Conservation (phyloP, 192 early-diverging fungal species). For the Podila horticola region DNA sequence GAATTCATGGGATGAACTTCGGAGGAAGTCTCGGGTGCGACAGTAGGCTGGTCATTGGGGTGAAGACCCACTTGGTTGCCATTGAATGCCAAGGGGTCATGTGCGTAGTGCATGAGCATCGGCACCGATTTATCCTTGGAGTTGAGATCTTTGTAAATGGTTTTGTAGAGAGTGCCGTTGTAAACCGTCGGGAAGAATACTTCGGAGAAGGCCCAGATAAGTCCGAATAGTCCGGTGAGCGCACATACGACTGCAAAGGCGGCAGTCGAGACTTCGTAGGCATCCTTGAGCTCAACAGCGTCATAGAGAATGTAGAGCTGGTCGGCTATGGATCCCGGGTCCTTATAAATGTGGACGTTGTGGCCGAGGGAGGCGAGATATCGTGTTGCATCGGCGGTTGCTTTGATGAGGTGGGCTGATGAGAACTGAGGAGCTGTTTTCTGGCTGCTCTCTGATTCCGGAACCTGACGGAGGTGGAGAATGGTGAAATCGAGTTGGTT, state of each 20-base stretch:
- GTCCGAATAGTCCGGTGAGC: background rate
- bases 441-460: too few relatives aligned
- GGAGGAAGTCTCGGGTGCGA: too few relatives aligned
- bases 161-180: constrained; percentile 1
- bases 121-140: background rate
- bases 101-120: constrained; percentile 8
- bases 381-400: background rate
- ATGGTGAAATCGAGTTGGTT: constrained; percentile 6
- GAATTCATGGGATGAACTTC: too few relatives aligned
- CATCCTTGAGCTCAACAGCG: constrained; percentile 9
- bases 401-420: background rate
- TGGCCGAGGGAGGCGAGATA: constrained; percentile 11
- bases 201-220: background rate
- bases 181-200: background rate
- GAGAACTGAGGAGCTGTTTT: background rate
- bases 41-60: too few relatives aligned
- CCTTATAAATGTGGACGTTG: background rate
- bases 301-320: constrained; percentile 4
- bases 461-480: background rate
- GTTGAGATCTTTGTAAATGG: constrained; percentile 1
- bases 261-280: background rate
- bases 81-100: constrained; percentile 6
- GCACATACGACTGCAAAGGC: background rate
- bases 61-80: background rate
- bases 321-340: background rate